phyloP scores from a whole-genome alignment of 805 yeast species.

The Hyphopichia homilentoma region DNA sequence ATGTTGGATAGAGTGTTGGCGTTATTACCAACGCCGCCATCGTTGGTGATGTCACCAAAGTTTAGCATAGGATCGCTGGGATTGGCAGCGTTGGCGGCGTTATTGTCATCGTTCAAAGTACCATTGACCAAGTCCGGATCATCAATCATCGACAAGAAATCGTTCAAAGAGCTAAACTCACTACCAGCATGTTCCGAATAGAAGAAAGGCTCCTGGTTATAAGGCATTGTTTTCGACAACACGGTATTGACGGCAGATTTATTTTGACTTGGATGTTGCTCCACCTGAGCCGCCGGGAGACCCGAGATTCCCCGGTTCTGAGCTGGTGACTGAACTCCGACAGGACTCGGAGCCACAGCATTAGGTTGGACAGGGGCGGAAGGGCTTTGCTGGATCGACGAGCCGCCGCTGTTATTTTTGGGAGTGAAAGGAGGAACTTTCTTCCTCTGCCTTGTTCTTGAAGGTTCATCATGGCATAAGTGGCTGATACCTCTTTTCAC shows the following conservation, averaged over 20 bases:
- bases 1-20: slow-evolving; percentile 6
- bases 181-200: slow-evolving; percentile 90
- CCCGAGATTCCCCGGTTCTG: too few relatives aligned
- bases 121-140: slow-evolving; percentile 68
- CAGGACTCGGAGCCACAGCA: slow-evolving; percentile 1
- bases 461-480: slow-evolving; percentile 74
- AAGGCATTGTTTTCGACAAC: slow-evolving; percentile 38
- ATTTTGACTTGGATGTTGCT: slow-evolving; percentile 4
- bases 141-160: slow-evolving; percentile 84
- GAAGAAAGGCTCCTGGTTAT: slow-evolving; percentile 71
- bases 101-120: slow-evolving; percentile 24
- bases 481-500: slow-evolving; percentile 85
- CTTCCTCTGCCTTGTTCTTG: slow-evolving; percentile 38
- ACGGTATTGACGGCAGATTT: slow-evolving; percentile 20
- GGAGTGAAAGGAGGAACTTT: slow-evolving; percentile 15
- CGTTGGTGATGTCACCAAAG: slow-evolving; percentile 12
- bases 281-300: too few relatives aligned
- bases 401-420: too few relatives aligned
- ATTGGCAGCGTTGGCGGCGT: slow-evolving; percentile 8
- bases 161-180: slow-evolving; percentile 85
- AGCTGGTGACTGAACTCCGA: background rate
- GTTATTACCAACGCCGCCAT: background rate
- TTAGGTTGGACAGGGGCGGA: too few relatives aligned
- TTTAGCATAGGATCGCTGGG: slow-evolving; percentile 16
- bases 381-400: too few relatives aligned